Base-by-base conservation (phyloP, 1,284 basidiomycete genomes). In the Moniliophthora roreri region DNA sequence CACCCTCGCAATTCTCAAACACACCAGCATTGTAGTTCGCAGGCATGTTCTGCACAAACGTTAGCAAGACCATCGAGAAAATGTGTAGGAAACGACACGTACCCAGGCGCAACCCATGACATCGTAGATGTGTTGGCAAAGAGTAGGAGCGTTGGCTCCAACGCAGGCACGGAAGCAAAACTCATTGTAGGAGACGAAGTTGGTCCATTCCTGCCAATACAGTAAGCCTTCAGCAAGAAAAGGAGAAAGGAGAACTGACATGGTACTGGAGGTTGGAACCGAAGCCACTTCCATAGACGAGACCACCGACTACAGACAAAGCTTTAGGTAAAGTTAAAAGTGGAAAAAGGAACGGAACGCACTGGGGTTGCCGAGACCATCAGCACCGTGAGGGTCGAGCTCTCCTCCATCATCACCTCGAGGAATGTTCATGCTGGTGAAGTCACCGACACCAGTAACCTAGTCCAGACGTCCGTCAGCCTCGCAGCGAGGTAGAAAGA, bases 151-250 rank as follows among this genome's bases (percentile, higher is more conserved):
- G 50, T 80, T 76, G 20, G 75, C 71, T 23, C 81, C 82, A 50
- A 73, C 68, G 63, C 84, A 87, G 26, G 82, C 84, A 52, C 82
- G 76, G 72, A 87, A 76, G 69, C 83, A 87, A 68, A 86, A 88
- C 58, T 80, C 72, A 24, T 53, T 68, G 47, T 75, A 71, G 8
- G 76, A 78, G 58, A 83, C 78, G 69, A 81, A 81, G 56, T 74
- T 75, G 23, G 79, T 79, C 69, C 80, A 82, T 61, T 85, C 83
- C n/a, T n/a, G n/a, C n/a, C n/a, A n/a, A n/a, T n/a, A n/a, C n/a
- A n/a, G n/a, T n/a, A n/a, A n/a, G n/a, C n/a, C n/a, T n/a, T n/a
- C n/a, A n/a, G n/a, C n/a, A n/a, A n/a, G n/a, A n/a, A n/a, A n/a
- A n/a, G n/a, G n/a, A n/a, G n/a, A n/a, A n/a, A n/a, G n/a, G n/a